Evolutionary conservation across 441 rosid genomes (phyloP).

Genomic region (Brassica hybrid): DNA sequence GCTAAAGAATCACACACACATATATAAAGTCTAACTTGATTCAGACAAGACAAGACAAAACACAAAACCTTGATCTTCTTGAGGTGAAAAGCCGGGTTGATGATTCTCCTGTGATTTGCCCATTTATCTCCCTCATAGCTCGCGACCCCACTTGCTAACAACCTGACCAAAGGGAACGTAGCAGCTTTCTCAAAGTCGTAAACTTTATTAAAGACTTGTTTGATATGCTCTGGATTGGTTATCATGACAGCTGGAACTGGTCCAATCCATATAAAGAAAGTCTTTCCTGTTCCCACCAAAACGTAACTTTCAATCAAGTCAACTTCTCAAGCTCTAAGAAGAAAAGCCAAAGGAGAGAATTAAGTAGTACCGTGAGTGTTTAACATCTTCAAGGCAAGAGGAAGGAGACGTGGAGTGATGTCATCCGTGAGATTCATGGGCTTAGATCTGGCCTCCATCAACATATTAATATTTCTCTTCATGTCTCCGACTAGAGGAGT

Average conservation of each 20-base stretch:
- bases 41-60: background rate
- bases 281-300: slow-evolving; percentile 44
- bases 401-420: slow-evolving; percentile 39
- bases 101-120: slow-evolving; percentile 52
- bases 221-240: slow-evolving; percentile 53
- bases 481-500: slow-evolving; percentile 48
- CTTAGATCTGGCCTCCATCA: slow-evolving; percentile 42
- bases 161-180: slow-evolving; percentile 33
- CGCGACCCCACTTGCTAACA: slow-evolving; percentile 40
- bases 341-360: background rate
- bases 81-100: slow-evolving; percentile 59
- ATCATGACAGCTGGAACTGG: slow-evolving; percentile 48
- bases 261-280: slow-evolving; percentile 53
- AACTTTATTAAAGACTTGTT: slow-evolving; percentile 44
- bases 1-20: background rate
- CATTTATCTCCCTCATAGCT: slow-evolving; percentile 53
- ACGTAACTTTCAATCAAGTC: background rate
- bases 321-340: background rate
- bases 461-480: slow-evolving; percentile 37
- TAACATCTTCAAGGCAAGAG: slow-evolving; percentile 35
- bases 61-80: slow-evolving; percentile 56
- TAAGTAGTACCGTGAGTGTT: slow-evolving; percentile 39
- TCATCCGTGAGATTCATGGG: slow-evolving; percentile 43
- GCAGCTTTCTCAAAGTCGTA: slow-evolving; percentile 43
- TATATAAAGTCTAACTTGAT: background rate